Evolutionary conservation across 805 yeast genomes (phyloP).

Genomic region (Scheffersomyces ergatensis): DNA sequence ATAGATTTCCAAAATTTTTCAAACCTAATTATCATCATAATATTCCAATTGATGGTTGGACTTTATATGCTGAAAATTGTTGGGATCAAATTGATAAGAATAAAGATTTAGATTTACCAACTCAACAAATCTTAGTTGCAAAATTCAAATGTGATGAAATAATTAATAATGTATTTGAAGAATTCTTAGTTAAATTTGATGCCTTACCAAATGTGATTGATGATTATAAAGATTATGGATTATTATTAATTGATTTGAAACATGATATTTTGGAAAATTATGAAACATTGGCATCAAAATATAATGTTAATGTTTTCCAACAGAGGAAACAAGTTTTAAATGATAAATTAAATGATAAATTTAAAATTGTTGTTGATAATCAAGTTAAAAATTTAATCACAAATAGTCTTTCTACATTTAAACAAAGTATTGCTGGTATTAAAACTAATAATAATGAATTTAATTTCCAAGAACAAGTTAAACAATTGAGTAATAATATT

Average conservation of each 20-base stretch:
- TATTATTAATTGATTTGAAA: slow-evolving; percentile 42
- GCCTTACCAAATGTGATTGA: slow-evolving; percentile 9
- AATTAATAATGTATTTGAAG: slow-evolving; percentile 36
- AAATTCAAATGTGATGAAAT: slow-evolving; percentile 94
- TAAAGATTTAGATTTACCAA: slow-evolving; percentile 93
- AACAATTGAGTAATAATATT: slow-evolving; percentile 3
- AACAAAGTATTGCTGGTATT: neutral
- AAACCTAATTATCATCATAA: slow-evolving; percentile 72
- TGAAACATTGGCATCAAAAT: slow-evolving; percentile 75
- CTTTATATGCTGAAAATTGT: slow-evolving; percentile 81
- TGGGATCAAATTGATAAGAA: slow-evolving; percentile 94
- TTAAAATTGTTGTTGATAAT: slow-evolving; percentile 36
- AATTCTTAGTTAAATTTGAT: slow-evolving; percentile 20
- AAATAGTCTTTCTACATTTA: slow-evolving; percentile 5
- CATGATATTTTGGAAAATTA: slow-evolving; percentile 48
- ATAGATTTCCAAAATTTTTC: slow-evolving; percentile 51
- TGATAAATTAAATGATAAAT: slow-evolving; percentile 28
- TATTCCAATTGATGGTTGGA: slow-evolving; percentile 96
- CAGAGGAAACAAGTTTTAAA: slow-evolving; percentile 57
- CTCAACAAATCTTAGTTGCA: slow-evolving; percentile 94
- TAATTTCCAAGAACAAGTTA: neutral
- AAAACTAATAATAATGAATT: neutral
- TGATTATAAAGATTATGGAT: slow-evolving; percentile 48
- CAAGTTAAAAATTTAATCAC: slow-evolving; percentile 16
- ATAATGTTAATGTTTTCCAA: slow-evolving; percentile 61